Evolutionary conservation across 2,329 filamentous ascomycete species (phyloP), one percentile per base, ranked within the genome.

Genomic region (Aspergillus cejpii): DNA sequence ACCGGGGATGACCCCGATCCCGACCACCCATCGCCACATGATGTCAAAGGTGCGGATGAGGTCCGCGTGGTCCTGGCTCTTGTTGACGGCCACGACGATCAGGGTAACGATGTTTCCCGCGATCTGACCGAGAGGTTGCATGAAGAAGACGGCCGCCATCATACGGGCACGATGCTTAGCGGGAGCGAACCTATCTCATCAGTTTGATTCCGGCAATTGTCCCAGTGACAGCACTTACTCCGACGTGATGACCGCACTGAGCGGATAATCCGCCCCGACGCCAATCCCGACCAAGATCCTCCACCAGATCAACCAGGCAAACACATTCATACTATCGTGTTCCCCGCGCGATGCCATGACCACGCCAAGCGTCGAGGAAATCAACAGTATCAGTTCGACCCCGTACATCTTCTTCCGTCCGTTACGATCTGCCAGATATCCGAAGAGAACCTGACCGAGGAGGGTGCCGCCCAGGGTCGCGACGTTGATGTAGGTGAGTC

Each of bases 61-160:
- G 31, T 68, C 63, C 11, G 52, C 57, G 14, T 48, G 47, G 5
- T 54, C 50, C 19, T 52, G 52, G 14, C 51, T 56, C 26, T 55
- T 58, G 37, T 53, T 55, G 21, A 61, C 50, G 26, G 61, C 56
- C 38, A 71, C 62, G 24, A 74, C 63, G 49, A 73, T 52, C 3
- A 83, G 64, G 3, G 78, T 78, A 8, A 84, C 77, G 4, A 83
- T 62, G 49, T 83, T 81, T 11, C 81, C 81, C 1, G 81, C 69
- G 1, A 83, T 76, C 56, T 85, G 81, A 5, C 82, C 82, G 6
- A 85, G 66, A 1, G 82, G 80, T 53, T 85, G 82, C 77, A 83
- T 84, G 54, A 83, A 73, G 59, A 85, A 85, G 24, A 85, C 80
- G 3, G 75, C 75, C 5, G 81, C 78, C 51, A 85, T 69, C 81